Base-by-base conservation (phyloP, 176 grass and related monocot genomes). In the Bonia amplexicaulis region DNA sequence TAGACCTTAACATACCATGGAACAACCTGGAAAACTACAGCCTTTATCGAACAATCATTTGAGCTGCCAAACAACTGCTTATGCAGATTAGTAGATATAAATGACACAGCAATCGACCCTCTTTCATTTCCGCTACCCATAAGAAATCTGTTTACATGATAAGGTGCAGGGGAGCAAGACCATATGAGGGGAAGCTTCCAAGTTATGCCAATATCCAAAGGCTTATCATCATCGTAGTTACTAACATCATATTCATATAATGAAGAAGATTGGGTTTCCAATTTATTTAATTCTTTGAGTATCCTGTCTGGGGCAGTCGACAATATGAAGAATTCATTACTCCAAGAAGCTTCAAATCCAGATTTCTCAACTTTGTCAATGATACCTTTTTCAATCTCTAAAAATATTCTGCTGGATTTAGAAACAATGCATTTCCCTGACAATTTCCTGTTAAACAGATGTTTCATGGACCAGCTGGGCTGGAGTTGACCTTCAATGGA, bases 1-100 rank as follows among this genome's bases (percentile, higher is more conserved):
- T 96, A 99, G 67, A 96, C 91, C 72, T 96, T 99, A 79, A 96
- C 96, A 73, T 99, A 99, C 96, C 96, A 99, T 42, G 93, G 96
- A 84, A 99, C 91, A 76, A 99, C 86, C 78, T 99, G 96, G 79
- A 99, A 93, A 87, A 96, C 68, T 79, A 92, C 84, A 78, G 87
- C 90, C 58, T 86, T 89, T 69, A 90, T 65, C 25, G 77, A 91
- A 79, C 96, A 95, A 80, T 78, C 88, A 84, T 92, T 66, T 76
- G 84, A 89, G 74, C n/a, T 64, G 49, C 67, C 83, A 77, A 66
- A 68, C 60, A 88, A 81, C 83, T 93, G 80, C 39, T 84, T 83
- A 59, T 83, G 83, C 80, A 83, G 70, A 78, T 77, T 77, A 69
- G 91, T 87, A 9, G 91, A 91, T 63, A 85, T 85, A 89, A 95